phyloP scores from a whole-genome alignment of 495 filamentous ascomycete genomes.

The Hypoxylon intermedium region DNA sequence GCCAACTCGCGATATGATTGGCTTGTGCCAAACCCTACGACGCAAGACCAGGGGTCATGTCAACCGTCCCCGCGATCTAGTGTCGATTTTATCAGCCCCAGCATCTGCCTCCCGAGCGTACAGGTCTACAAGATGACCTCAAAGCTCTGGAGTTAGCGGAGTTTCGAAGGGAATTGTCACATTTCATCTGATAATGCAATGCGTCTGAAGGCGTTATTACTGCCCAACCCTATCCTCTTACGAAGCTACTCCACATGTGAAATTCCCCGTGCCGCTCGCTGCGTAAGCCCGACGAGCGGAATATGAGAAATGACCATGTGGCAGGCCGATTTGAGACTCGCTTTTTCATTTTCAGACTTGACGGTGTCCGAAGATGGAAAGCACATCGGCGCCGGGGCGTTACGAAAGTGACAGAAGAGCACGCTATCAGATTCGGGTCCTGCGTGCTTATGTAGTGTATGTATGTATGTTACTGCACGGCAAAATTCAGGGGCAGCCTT shows the following conservation, averaged over 20 bases:
- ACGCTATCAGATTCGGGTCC: conserved; percentile 3
- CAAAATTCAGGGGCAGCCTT: conserved; percentile 28
- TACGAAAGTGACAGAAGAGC: conserved; percentile 1
- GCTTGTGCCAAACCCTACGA: conserved; percentile 27
- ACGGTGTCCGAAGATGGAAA: conserved; percentile 24
- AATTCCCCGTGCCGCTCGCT: conserved; percentile 26
- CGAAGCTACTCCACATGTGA: conserved; percentile 5
- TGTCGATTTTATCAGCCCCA: conserved; percentile 34
- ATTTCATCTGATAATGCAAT: too few relatives aligned
- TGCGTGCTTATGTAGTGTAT: neutral
- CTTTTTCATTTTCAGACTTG: conserved; percentile 25
- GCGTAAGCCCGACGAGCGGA: conserved; percentile 29
- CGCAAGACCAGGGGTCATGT: conserved; percentile 28
- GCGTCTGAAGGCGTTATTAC: too few relatives aligned
- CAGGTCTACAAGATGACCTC: too few relatives aligned
- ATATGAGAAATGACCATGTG: conserved; percentile 29
- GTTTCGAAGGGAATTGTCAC: too few relatives aligned
- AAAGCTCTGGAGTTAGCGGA: conserved; percentile 2
- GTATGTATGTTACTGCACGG: neutral
- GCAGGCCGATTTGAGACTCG: conserved; percentile 24
- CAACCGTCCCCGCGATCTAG: conserved; percentile 27
- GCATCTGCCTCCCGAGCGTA: conserved; percentile 4
- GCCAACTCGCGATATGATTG: conserved; percentile 18
- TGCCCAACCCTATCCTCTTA: conserved; percentile 4
- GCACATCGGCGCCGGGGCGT: conserved; percentile 23